Evolutionary conservation across 2,329 filamentous ascomycete genomes (phyloP).

Genomic region (Penicillium sp.): DNA sequence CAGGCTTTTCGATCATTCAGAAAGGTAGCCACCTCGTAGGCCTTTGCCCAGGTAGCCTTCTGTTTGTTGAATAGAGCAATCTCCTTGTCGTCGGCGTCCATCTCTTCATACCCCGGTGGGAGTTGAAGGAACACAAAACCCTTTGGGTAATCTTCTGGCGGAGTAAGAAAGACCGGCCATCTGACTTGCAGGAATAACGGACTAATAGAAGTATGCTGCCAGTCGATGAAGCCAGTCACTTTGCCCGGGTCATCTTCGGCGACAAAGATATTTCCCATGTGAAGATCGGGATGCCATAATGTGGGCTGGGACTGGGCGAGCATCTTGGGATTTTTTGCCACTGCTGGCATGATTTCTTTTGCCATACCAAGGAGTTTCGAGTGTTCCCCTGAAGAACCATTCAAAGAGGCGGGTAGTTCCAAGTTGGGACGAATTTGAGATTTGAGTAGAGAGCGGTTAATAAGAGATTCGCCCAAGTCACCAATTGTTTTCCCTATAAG

Average conservation of each 20-base stretch:
- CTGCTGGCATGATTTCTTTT: slow-evolving; percentile 5
- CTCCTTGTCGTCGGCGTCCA: slow-evolving; percentile 16
- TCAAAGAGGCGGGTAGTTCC: slow-evolving; percentile 2
- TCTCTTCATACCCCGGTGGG: slow-evolving; percentile 14
- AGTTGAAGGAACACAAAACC: slow-evolving; percentile 15
- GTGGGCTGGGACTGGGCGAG: slow-evolving; percentile 10
- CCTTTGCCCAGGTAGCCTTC: slow-evolving; percentile 15
- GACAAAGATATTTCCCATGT: slow-evolving; percentile 31
- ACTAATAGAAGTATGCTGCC: slow-evolving; percentile 19
- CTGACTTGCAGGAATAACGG: slow-evolving; percentile 18
- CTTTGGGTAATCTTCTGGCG: slow-evolving; percentile 14
- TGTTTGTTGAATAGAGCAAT: slow-evolving; percentile 6
- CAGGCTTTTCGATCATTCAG: slow-evolving; percentile 11
- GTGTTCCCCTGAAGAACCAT: slow-evolving; percentile 3
- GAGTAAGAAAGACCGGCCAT: slow-evolving; percentile 17
- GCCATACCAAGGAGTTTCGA: slow-evolving; percentile 6
- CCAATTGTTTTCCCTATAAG: slow-evolving; percentile 4
- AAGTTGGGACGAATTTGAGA: background rate
- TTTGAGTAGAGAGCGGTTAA: slow-evolving; percentile 2
- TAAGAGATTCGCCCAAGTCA: slow-evolving; percentile 3
- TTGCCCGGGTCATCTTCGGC: slow-evolving; percentile 15
- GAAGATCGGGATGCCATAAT: slow-evolving; percentile 19
- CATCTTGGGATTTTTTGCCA: slow-evolving; percentile 7
- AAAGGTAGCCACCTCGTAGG: slow-evolving; percentile 20
- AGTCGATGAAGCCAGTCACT: slow-evolving; percentile 17